Evolutionary conservation across 139 green algal genomes (phyloP).

Genomic region (Edaphochlamys debaryana): DNA sequence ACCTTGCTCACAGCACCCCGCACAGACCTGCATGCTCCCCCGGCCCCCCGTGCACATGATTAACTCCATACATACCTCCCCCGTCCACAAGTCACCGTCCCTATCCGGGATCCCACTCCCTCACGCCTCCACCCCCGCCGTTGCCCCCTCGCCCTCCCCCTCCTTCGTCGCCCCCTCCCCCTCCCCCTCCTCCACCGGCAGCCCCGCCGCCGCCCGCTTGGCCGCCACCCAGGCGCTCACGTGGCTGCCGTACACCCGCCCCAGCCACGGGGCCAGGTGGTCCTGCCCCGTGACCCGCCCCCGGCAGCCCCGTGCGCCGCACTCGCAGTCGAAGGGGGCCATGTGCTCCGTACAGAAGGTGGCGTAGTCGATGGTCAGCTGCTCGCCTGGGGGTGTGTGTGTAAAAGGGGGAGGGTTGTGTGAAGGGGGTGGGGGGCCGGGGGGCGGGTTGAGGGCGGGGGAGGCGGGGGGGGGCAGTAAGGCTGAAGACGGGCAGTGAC

Average conservation of each 20-base stretch:
- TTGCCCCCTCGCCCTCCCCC: too few species aligned
- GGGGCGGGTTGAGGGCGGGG: not conserved
- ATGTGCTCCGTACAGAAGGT: slow-evolving; percentile 37
- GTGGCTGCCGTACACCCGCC: slow-evolving; percentile 32
- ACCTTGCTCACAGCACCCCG: too few species aligned
- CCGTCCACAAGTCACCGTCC: too few species aligned
- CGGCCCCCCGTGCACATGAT: too few species aligned
- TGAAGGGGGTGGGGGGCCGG: not conserved
- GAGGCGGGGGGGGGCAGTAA: too few species aligned
- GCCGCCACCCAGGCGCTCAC: slow-evolving; percentile 20
- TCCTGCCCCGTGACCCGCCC: not conserved
- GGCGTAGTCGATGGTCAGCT: slow-evolving; percentile 41
- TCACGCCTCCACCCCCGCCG: too few species aligned
- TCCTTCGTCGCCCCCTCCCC: too few species aligned
- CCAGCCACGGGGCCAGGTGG: slow-evolving; percentile 32
- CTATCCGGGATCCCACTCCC: too few species aligned
- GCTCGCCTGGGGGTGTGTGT: not conserved
- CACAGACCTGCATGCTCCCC: too few species aligned
- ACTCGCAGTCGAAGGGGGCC: slow-evolving; percentile 43
- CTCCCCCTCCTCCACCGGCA: not conserved
- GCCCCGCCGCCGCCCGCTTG: too few species aligned
- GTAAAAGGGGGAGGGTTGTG: not conserved
- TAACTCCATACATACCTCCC: too few species aligned
- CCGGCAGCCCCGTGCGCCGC: slow-evolving; percentile 19
- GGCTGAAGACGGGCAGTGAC: too few species aligned